These are phyloP conservation scores for Orbilia blumenaviensis DNA, from an alignment of 2,329 filamentous ascomycete genomes.

Conservation along the genomic window DNA sequence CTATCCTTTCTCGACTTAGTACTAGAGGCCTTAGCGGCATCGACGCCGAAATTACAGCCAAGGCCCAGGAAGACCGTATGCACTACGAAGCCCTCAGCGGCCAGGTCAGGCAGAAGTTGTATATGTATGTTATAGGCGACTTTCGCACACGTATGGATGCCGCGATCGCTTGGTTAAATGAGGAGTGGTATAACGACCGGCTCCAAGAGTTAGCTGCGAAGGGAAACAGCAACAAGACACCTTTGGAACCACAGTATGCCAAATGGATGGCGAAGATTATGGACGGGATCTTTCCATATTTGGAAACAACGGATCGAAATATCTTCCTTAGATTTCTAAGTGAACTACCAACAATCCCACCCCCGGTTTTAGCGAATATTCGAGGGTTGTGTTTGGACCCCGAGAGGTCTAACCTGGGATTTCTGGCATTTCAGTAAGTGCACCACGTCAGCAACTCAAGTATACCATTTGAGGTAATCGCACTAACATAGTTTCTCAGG, in stretches of 20 bases:
- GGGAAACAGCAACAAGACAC: constrained; percentile 62
- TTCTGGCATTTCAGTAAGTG: constrained; percentile 71
- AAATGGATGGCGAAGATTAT: constrained; percentile 82
- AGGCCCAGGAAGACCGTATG: constrained; percentile 63
- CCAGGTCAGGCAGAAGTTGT: constrained; percentile 80
- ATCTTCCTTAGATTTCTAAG: constrained; percentile 88
- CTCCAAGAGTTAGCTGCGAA: constrained; percentile 65
- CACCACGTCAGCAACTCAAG: not conserved
- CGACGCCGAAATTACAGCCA: constrained; percentile 66
- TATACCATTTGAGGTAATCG: not conserved
- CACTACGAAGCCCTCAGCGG: constrained; percentile 67
- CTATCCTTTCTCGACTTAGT: constrained; percentile 82
- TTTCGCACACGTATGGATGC: constrained; percentile 89
- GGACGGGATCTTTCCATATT: constrained; percentile 86
- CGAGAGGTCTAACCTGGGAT: constrained; percentile 70
- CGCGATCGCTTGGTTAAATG: constrained; percentile 91
- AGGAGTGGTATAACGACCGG: constrained; percentile 96
- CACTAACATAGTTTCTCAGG: constrained; percentile 34
- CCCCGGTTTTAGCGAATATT: constrained; percentile 76
- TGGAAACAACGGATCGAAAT: constrained; percentile 85
- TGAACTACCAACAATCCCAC: constrained; percentile 83
- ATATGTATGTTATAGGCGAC: constrained; percentile 87
- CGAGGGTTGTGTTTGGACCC: constrained; percentile 74
- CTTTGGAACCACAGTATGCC: constrained; percentile 72
- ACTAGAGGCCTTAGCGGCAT: constrained; percentile 77